Conservation (phyloP, 495 filamentous ascomycete species). For the Zalerion maritima region DNA sequence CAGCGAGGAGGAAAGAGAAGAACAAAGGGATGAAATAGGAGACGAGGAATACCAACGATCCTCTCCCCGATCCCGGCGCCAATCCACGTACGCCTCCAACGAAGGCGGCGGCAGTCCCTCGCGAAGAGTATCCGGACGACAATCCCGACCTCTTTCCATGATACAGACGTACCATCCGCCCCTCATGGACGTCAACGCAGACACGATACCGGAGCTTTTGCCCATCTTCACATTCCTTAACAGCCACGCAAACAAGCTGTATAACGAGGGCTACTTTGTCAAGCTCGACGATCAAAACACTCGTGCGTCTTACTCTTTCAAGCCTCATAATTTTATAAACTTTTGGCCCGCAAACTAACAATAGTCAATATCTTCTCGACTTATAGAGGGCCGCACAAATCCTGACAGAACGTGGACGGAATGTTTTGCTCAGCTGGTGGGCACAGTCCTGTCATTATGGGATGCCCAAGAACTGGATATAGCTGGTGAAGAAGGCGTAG, state of each 20-base stretch:
- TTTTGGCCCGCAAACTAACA: background rate
- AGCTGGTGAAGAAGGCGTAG: constrained; percentile 67
- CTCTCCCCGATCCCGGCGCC: constrained; percentile 4
- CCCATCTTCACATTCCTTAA: constrained; percentile 91
- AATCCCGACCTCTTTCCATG: constrained; percentile 43
- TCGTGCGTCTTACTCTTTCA: constrained; percentile 37
- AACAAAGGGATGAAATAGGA: no score
- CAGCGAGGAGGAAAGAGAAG: background rate
- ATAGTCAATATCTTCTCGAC: constrained; percentile 5
- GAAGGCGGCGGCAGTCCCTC: no score
- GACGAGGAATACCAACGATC: no score
- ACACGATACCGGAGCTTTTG: constrained; percentile 82
- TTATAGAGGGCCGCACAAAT: constrained; percentile 68
- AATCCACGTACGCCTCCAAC: constrained; percentile 13
- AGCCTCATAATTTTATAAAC: background rate
- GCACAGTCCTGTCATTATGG: constrained; percentile 90
- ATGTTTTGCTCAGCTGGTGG: constrained; percentile 93
- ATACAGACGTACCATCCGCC: constrained; percentile 77
- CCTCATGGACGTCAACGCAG: constrained; percentile 64
- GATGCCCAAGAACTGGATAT: constrained; percentile 87
- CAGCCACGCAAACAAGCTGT: constrained; percentile 89
- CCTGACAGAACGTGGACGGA: constrained; percentile 84
- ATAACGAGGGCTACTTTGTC: constrained; percentile 94
- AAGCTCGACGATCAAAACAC: constrained; percentile 89
- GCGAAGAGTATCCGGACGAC: no score